Evolutionary conservation across 2,329 filamentous ascomycete species (phyloP).

Genomic region (Monilinia vaccinii-corymbosi): DNA sequence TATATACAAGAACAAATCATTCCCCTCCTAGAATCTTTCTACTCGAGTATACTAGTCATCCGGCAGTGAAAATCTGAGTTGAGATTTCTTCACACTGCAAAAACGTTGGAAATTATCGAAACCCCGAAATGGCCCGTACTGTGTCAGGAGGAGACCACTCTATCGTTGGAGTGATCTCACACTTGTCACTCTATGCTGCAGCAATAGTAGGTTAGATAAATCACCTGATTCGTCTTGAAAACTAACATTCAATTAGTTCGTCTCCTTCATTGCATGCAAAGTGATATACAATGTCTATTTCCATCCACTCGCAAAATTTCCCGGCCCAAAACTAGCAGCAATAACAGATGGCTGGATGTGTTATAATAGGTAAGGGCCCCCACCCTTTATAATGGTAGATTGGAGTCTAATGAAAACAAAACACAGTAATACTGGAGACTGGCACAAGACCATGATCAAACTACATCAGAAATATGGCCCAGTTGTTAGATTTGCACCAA

Average conservation of each 20-base stretch:
- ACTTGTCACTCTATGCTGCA: neutral
- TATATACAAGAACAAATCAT: neutral
- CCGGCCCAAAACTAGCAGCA: conserved; percentile 24
- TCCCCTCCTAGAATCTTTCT: neutral
- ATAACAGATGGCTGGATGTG: conserved; percentile 6
- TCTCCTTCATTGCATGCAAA: neutral
- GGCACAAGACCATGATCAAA: too few species aligned
- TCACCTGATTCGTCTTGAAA: neutral
- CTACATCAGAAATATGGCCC: conserved; percentile 25
- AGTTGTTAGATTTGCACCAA: conserved; percentile 26
- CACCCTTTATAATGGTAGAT: neutral
- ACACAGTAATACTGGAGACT: neutral
- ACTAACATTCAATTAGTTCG: neutral
- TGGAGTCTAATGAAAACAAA: conserved; percentile 3
- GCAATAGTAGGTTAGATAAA: neutral
- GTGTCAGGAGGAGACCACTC: neutral
- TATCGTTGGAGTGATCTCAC: neutral
- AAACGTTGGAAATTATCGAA: neutral
- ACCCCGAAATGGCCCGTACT: neutral
- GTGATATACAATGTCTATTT: conserved; percentile 15
- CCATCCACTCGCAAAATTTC: conserved; percentile 28
- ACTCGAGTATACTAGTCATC: too few species aligned
- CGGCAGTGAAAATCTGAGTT: neutral
- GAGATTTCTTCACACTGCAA: neutral
- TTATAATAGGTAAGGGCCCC: neutral